Base-by-base conservation (phyloP, 2,329 filamentous ascomycete species). In the Colletotrichum sublineola region DNA sequence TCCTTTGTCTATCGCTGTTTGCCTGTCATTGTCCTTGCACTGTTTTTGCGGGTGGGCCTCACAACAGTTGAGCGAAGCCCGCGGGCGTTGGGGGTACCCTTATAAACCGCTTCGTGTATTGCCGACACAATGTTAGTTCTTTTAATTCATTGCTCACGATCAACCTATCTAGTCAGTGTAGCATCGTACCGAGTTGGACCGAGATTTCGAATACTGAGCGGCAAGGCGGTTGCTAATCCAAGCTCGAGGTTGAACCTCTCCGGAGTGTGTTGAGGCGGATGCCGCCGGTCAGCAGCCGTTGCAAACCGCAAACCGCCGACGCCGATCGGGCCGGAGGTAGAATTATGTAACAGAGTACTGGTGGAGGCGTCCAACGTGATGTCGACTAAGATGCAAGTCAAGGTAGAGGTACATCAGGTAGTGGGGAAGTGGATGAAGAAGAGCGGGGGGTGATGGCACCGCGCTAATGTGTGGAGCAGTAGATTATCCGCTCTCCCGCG, bases 91-190 rank as follows among this genome's bases (percentile, higher is more conserved):
- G 55, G 61, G 68, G 71, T 42, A 67, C 71, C 68, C 63, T 73
- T 62, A 63, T 71, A 71, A 71, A 56, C 67, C 71, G 62, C 68
- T 71, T 73, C 42, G 61, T 73, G 71, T 71, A 73, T 73, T 73
- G 66, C 46, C 67, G 67, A 57, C 52, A 57, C 62, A 73, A 44
- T 44, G 68, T 73, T 67, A 73, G 67, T 73, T 63, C n/a, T 24
- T 61, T 69, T 72, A 72, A 69, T 72, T 36, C 31, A 69, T 64
- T 69, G 66, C 60, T 69, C 60, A 72, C 58, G 66, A 69, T 69
- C 53, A 50, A 53, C 48, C 53, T 61, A 64, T 5, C 3, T 42
- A 18, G 61, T 9, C n/a, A 11, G 56, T 3, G n/a, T 42, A 6
- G 36, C 38, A 42, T 20, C 3, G 36, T 9, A 20, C 4, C 5